Base-by-base conservation (phyloP, 2,329 filamentous ascomycete genomes). In the Cladosporium sp. region DNA sequence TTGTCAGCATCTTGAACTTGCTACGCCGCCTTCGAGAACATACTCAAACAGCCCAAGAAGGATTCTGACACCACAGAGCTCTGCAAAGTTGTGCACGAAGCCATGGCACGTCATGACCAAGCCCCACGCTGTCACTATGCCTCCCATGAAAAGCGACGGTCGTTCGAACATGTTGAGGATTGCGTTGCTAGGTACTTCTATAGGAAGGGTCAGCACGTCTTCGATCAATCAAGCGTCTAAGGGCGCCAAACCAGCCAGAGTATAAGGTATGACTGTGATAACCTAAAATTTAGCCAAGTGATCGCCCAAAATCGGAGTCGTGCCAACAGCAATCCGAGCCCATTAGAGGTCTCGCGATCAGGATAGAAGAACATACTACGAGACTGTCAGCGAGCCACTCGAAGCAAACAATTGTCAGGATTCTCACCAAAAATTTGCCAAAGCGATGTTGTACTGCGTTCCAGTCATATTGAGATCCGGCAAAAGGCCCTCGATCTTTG, bases 151-250 rank as follows among this genome's bases (percentile, higher is more conserved):
- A 72, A 75, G 75, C 14, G 75, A 70, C 53, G 71, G 73, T 2
- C 79, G 86, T 7, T 83, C 80, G 62, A 83, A 72, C 35, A 72
- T 73, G 69, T 82, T 82, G 66, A 83, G 74, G 37, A 81, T 74
- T 10, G 82, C 69, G 66, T 82, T 82, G 66, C 76, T 79, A 40
- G 80, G 74, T 5, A 80, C 75, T 69, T 83, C 82, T 67, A 82
- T 79, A 2, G 26, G 80, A 67, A 7, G 81, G 78, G 66, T 84
- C 83, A 8, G 61, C 16, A 5, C 11, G 8, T 55, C 1, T 10
- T 21, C 8, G 6, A 33, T 55, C 28, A 11, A n/a, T 46, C 40
- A 21, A 11, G 1, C 1, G 16, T 44, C 37, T 2, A 7, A 44
- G 18, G 10, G 16, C 5, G 3, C 10, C 49, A 10, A 46, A 63